phyloP scores from a whole-genome alignment of 345 rosid genomes.

The Syzygium aromaticum region DNA sequence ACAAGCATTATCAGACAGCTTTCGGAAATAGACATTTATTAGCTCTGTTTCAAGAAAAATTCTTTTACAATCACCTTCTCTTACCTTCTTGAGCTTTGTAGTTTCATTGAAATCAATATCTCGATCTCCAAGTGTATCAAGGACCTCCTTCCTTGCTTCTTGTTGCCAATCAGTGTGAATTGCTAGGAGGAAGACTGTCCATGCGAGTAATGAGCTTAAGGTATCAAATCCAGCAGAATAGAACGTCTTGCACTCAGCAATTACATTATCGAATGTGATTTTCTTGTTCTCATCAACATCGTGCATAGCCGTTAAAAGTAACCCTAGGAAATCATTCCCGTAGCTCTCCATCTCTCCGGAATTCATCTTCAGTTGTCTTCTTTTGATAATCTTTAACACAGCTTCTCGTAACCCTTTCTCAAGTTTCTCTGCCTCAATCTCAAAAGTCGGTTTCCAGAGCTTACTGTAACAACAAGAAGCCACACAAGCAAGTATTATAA shows the following conservation, averaged over 20 bases:
- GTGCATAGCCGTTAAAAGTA: constrained; percentile 4
- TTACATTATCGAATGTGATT: constrained; percentile 1
- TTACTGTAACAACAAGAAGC: constrained; percentile 6
- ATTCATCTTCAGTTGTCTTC: constrained; percentile 1
- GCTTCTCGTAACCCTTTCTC: not conserved
- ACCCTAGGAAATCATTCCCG: constrained; percentile 16
- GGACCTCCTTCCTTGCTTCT: constrained; percentile 24
- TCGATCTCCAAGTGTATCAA: constrained; percentile 14
- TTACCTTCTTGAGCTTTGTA: not conserved
- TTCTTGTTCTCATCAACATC: not conserved
- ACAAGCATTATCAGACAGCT: too few species aligned
- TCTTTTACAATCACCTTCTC: not conserved
- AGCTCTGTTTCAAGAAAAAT: not conserved
- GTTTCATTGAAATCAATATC: not conserved
- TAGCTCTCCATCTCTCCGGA: not conserved
- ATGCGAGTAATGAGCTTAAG: constrained; percentile 9
- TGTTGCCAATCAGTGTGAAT: constrained; percentile 27
- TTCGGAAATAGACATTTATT: too few species aligned
- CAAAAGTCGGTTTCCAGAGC: constrained; percentile 1
- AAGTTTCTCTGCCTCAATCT: constrained; percentile 1
- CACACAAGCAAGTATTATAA: not conserved
- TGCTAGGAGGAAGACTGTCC: constrained; percentile 26
- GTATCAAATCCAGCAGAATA: constrained; percentile 23
- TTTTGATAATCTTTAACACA: constrained; percentile 1
- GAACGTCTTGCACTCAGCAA: constrained; percentile 32